These are phyloP conservation scores for Capsicum chinense DNA, from an alignment of 257 asterid genomes.

Conservation along the genomic window DNA sequence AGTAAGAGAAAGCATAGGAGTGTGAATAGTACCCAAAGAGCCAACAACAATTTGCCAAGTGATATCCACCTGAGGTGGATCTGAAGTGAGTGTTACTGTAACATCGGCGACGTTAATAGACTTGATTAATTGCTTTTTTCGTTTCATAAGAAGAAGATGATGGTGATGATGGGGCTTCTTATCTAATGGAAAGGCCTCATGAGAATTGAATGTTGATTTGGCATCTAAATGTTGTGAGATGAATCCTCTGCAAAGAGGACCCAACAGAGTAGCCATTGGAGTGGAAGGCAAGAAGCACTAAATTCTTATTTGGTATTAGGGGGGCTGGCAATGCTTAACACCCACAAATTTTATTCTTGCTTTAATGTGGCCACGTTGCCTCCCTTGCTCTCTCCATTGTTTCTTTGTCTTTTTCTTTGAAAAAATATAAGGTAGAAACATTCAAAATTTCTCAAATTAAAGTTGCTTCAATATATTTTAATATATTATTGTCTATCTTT, in stretches of 20 bases:
- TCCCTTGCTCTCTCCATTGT: neutral
- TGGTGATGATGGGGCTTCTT: neutral
- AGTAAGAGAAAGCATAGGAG: neutral
- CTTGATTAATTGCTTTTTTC: neutral
- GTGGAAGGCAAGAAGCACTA: neutral
- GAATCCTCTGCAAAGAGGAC: neutral
- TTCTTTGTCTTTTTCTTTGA: neutral
- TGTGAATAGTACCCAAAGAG: constrained; percentile 54
- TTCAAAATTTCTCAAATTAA: too few species aligned
- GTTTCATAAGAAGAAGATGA: neutral
- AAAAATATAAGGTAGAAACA: too few species aligned
- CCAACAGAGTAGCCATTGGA: neutral
- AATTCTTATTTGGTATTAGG: neutral
- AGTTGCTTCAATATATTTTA: too few species aligned
- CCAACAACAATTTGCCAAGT: constrained; percentile 66
- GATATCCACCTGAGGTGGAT: constrained; percentile 57
- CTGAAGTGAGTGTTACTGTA: constrained; percentile 36
- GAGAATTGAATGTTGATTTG: neutral
- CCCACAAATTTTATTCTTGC: neutral
- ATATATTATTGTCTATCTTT: too few species aligned
- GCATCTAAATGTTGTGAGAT: neutral
- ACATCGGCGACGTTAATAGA: constrained; percentile 32
- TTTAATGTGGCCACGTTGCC: neutral
- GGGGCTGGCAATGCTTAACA: neutral
- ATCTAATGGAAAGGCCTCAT: neutral